Evolutionary conservation across 441 rosid genomes (phyloP), one percentile per base, ranked within the genome.

Genomic region (Cnidoscolus chayamansa): DNA sequence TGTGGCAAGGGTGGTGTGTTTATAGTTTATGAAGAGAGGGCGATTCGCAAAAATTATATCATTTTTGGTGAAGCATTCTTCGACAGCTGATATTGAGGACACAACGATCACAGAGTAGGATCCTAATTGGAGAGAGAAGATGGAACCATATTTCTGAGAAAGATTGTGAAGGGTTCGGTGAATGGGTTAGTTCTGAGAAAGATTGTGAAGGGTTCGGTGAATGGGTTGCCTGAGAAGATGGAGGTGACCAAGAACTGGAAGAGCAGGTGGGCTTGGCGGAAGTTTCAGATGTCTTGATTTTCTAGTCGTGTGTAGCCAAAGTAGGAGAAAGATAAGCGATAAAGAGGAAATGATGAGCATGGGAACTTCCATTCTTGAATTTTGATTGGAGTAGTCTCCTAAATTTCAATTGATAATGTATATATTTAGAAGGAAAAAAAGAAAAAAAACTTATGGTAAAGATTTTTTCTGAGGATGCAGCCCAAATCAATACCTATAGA

Each of bases 21-120:
- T 76, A 72, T 88, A 87, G 20, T 70, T 79, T 1, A 92, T 77
- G 31, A 81, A 25, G 1, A n/a, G 54, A 0, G 88, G 86, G 35
- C 74, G 78, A 63, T 64, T 76, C 32, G 78, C 74, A 0, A 70
- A 10, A 63, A 63, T 51, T 4, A 70, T 17, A 55, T 75, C 78
- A 8, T 69, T 75, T 35, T 63, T 68, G n/a, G 78, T 75, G 70
- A 75, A 75, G 17, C 78, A 75, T 62, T 76, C 71, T 49, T 70
- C 53, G 0, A 25, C 74, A 0, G 54, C 54, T 0, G 79, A 71
- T 1, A 67, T 10, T 0, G 75, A 76, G 1, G 72, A 40, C 30
- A 76, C 35, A 0, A 71, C 0, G 3, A 65, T 6, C 0, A n/a
- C 53, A 4, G 2, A 64, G 43, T 7, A 45, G n/a, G 59, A 43